These are phyloP conservation scores for Cladosporium sp. DNA, from an alignment of 2,329 filamentous ascomycete genomes.

Conservation along the genomic window DNA sequence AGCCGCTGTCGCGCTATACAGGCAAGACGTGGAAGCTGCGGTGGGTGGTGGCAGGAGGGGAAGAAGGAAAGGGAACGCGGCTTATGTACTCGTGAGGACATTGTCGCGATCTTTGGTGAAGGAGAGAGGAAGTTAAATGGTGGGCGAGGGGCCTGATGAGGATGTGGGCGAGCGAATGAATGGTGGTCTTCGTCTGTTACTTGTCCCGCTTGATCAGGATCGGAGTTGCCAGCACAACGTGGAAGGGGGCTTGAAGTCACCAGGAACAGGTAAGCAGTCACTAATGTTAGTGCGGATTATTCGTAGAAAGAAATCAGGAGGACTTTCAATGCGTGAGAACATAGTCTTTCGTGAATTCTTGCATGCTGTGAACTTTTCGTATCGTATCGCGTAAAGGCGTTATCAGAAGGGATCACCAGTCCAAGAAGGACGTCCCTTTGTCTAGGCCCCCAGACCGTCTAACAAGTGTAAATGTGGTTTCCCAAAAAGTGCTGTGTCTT, in stretches of 20 bases:
- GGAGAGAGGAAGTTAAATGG: neutral
- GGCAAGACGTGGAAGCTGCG: neutral
- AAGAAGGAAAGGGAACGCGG: neutral
- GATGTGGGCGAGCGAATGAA: neutral
- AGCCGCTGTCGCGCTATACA: neutral
- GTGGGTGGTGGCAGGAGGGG: neutral
- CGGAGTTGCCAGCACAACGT: neutral
- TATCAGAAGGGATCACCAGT: neutral
- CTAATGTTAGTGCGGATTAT: neutral
- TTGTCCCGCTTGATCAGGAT: neutral
- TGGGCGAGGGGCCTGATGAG: neutral
- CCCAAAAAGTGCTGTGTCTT: neutral
- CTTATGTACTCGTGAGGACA: constrained; percentile 2
- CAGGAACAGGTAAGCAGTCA: neutral
- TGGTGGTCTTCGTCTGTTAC: neutral
- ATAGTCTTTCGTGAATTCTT: neutral
- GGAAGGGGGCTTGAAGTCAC: neutral
- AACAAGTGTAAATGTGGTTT: neutral
- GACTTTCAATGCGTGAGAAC: neutral
- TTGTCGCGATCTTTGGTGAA: neutral
- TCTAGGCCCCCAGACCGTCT: constrained; percentile 1
- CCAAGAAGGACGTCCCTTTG: neutral
- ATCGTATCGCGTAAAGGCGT: constrained; percentile 2
- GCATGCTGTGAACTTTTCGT: neutral
- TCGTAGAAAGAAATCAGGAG: neutral